phyloP scores from a whole-genome alignment of 148 eudicot genomes.

The Rhododendron vialii region DNA sequence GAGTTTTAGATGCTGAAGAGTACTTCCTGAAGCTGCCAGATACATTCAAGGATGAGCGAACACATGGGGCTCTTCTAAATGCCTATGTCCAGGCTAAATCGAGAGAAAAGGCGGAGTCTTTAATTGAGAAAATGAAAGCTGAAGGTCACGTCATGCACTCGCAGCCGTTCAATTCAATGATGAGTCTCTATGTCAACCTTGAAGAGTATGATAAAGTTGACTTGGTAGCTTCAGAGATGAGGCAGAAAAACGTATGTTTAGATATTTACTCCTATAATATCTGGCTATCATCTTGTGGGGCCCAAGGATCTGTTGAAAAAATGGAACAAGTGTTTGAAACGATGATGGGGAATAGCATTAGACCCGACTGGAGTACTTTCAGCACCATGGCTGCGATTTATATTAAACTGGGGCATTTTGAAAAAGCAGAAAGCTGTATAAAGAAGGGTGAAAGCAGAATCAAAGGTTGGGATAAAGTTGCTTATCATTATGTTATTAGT shows the following conservation, averaged over 20 bases:
- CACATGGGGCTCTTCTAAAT: constrained; percentile 79
- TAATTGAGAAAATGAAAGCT: constrained; percentile 53
- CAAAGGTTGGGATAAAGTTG: constrained; percentile 43
- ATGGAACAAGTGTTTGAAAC: constrained; percentile 68
- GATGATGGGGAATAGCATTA: constrained; percentile 42
- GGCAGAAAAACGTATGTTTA: constrained; percentile 41
- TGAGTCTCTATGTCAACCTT: constrained; percentile 79
- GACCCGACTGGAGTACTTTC: constrained; percentile 70
- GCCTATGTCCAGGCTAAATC: constrained; percentile 62
- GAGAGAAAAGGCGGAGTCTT: constrained; percentile 62
- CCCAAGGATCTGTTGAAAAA: constrained; percentile 51
- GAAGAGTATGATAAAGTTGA: constrained; percentile 57
- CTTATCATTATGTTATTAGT: constrained; percentile 75
- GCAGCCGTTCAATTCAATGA: constrained; percentile 82
- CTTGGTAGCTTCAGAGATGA: constrained; percentile 58
- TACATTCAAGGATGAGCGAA: constrained; percentile 52
- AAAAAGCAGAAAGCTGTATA: constrained; percentile 60
- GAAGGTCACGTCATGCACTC: constrained; percentile 46
- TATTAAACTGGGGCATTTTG: constrained; percentile 42
- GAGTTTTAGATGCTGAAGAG: constrained; percentile 70
- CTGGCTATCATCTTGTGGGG: constrained; percentile 70
- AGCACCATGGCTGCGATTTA: constrained; percentile 76
- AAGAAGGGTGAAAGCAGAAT: constrained; percentile 57
- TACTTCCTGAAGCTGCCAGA: constrained; percentile 63
- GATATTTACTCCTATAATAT: constrained; percentile 78